Evolutionary conservation across 2,329 filamentous ascomycete species (phyloP).

Genomic region (Pseudocercospora crystallina): DNA sequence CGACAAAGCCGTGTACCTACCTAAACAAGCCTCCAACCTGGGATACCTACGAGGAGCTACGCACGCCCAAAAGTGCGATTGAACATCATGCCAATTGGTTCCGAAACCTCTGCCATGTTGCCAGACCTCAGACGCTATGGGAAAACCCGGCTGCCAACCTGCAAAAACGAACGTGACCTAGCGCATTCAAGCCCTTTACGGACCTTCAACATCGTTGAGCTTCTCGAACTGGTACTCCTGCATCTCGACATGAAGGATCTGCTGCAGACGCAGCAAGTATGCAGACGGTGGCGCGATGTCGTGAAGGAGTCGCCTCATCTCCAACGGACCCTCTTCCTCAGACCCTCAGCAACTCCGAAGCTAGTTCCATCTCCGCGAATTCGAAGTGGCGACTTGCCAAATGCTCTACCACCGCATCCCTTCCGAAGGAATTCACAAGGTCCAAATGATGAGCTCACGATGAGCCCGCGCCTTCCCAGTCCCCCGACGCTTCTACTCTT

Average conservation of each 20-base stretch:
- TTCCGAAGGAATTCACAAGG: background rate
- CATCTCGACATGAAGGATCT: constrained; percentile 16
- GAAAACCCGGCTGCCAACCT: background rate
- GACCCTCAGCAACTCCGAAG: constrained; percentile 10
- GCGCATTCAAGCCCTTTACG: background rate
- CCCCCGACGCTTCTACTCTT: background rate
- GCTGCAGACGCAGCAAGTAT: constrained; percentile 13
- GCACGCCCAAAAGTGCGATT: background rate
- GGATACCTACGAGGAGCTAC: background rate
- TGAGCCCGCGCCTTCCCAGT: background rate
- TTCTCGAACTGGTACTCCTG: constrained; percentile 16
- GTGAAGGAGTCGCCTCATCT: constrained; percentile 12
- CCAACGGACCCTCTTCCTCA: constrained; percentile 10
- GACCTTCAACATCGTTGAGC: constrained; percentile 5
- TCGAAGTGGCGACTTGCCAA: background rate
- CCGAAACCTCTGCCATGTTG: background rate
- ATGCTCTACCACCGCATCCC: background rate
- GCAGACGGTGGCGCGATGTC: constrained; percentile 11
- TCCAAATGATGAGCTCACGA: background rate
- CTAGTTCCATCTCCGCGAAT: background rate
- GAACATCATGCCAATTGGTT: background rate
- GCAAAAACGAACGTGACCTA: background rate
- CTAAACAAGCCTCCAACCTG: background rate
- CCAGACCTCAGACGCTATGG: background rate
- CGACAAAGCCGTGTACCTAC: background rate